Evolutionary conservation across 169 alveolate species (phyloP).

Genomic region (Plasmodium chabaudi): DNA sequence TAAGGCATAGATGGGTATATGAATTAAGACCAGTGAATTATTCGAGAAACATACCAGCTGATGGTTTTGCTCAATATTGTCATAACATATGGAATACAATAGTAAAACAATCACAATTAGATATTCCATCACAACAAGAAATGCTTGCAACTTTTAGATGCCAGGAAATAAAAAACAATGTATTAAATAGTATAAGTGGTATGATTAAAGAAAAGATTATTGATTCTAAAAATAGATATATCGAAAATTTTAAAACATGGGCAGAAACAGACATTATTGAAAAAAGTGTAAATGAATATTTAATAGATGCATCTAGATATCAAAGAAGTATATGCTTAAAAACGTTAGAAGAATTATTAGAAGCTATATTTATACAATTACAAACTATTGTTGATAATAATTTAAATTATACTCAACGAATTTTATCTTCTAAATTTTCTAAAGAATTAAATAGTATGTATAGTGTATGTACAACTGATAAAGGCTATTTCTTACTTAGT

Average conservation of each 20-base stretch:
- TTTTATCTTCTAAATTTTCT: constrained; percentile 74
- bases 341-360: constrained; percentile 76
- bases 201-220: constrained; percentile 57
- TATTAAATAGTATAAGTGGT: constrained; percentile 62
- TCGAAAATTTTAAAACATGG: constrained; percentile 77
- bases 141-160: constrained; percentile 90
- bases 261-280: constrained; percentile 73
- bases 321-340: constrained; percentile 76
- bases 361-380: constrained; percentile 58
- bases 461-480: constrained; percentile 72
- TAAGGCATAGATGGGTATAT: constrained; percentile 79
- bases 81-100: constrained; percentile 85
- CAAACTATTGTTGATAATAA: constrained; percentile 81
- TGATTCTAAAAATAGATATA: constrained; percentile 25
- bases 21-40: constrained; percentile 83
- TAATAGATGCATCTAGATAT: constrained; percentile 82
- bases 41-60: constrained; percentile 90
- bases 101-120: constrained; percentile 88
- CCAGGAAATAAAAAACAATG: constrained; percentile 86
- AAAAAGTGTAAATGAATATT: constrained; percentile 77
- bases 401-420: constrained; percentile 73
- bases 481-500: constrained; percentile 60
- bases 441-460: constrained; percentile 77
- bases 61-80: constrained; percentile 89
- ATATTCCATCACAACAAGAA: constrained; percentile 90